Evolutionary conservation across 2,329 filamentous ascomycete genomes (phyloP).

Genomic region (Cyanodermella asteris): DNA sequence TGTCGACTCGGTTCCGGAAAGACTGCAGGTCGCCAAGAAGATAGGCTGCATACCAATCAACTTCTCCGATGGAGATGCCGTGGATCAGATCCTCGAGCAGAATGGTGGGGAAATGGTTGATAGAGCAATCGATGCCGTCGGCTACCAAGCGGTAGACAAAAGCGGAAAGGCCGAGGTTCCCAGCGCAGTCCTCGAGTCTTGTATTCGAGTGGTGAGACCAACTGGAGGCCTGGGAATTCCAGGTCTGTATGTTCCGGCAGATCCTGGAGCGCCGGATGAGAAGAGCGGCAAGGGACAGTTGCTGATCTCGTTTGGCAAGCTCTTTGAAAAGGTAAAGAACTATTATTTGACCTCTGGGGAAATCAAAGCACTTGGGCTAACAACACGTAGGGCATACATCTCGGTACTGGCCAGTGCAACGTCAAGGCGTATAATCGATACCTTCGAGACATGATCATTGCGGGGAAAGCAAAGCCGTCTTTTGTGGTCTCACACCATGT

Average conservation of each 20-base stretch:
- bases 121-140: conserved; percentile 41
- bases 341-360: too few species aligned
- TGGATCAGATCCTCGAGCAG: conserved; percentile 35
- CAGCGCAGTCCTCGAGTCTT: conserved; percentile 40
- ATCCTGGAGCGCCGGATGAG: conserved; percentile 41
- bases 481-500: conserved; percentile 47
- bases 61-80: conserved; percentile 36
- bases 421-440: conserved; percentile 48
- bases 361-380: too few species aligned
- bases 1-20: conserved; percentile 39
- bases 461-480: conserved; percentile 40
- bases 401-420: conserved; percentile 44
- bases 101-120: conserved; percentile 41
- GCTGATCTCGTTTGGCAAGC: conserved; percentile 41
- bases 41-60: conserved; percentile 41
- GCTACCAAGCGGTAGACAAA: conserved; percentile 38
- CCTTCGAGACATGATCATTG: conserved; percentile 41
- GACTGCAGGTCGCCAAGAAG: conserved; percentile 35
- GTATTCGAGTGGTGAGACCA: conserved; percentile 39
- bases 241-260: conserved; percentile 24
- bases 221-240: conserved; percentile 41
- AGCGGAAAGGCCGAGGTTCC: conserved; percentile 39
- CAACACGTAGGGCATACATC: conserved; percentile 35
- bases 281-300: conserved; percentile 41
- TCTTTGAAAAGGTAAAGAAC: conserved; percentile 43